Base-by-base conservation (phyloP, 2,329 filamentous ascomycete genomes). In the Macrophomina phaseolina region DNA sequence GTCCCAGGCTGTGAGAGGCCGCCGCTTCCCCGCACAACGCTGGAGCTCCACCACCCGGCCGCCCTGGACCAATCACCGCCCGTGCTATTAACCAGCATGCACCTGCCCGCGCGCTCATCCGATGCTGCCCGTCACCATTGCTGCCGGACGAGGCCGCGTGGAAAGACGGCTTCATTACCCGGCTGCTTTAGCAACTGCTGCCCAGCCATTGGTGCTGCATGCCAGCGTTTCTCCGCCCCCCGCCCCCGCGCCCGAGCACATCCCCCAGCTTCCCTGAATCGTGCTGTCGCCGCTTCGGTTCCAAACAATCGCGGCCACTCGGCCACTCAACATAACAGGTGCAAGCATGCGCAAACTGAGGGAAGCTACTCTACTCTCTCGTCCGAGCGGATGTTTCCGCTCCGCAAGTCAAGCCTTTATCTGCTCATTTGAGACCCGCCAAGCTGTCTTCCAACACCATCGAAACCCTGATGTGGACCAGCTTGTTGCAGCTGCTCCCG, bases 21-120 rank as follows among this genome's bases (percentile, higher is more conserved):
- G 42, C 42, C 40, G 28, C 51, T 65, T 65, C 63, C 63, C 63
- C 63, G 63, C 63, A 58, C 52, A 48, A 32, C 32, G 38, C 42
- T 40, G 23, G 23, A 49, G 58, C 45, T 49, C 58, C 58, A 49
- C 52, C n/a, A 32, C 52, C 42, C 52, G 46, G 52, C 63, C 23
- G 18, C 46, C 23, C 9, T 38, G 30, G 18, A 23, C 63, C 63
- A 65, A 65, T 65, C 63, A 65, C 40, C 52, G 11, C 40, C 32
- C 28, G 6, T 30, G 30, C 49, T 6, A 11, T 28, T 9, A n/a
- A 36, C 32, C 36, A 16, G 6, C 45, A 14, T 45, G 45, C 45
- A 49, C 12, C 56, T 23, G 40, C 38, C 56, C 56, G 56, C 56
- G 48, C 45, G 18, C 32, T n/a, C 58, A 49, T 62, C 58, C 45